Conservation (phyloP, 2,329 filamentous ascomycete species). For the Colletotrichum chlorophyti region DNA sequence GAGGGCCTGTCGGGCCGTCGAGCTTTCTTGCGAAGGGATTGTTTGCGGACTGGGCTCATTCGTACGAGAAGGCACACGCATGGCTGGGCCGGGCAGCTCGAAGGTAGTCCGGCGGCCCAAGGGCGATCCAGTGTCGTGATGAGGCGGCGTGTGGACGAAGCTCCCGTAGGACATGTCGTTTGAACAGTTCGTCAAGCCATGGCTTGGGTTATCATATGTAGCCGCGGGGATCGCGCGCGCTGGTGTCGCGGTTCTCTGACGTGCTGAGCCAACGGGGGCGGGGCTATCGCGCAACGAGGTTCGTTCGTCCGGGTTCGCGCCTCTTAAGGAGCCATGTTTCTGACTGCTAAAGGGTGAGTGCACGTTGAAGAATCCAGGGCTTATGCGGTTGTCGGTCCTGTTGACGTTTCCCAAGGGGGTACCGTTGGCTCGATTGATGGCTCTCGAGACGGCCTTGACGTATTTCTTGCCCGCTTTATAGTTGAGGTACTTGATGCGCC, state of each 20-base stretch:
- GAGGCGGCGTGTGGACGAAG: slow-evolving; percentile 52
- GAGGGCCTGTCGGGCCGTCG: slow-evolving; percentile 35
- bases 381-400: slow-evolving; percentile 9
- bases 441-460: slow-evolving; percentile 81
- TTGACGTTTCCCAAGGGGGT: slow-evolving; percentile 2
- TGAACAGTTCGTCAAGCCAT: slow-evolving; percentile 47
- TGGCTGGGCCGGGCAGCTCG: slow-evolving; percentile 61
- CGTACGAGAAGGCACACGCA: slow-evolving; percentile 46
- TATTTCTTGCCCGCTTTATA: slow-evolving; percentile 97
- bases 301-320: slow-evolving; percentile 30
- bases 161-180: slow-evolving; percentile 59
- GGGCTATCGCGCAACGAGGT: slow-evolving; percentile 34
- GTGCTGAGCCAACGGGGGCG: slow-evolving; percentile 33
- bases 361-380: not conserved
- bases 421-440: slow-evolving; percentile 64
- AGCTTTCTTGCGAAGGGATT: slow-evolving; percentile 21
- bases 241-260: slow-evolving; percentile 28
- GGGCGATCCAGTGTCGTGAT: slow-evolving; percentile 34
- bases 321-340: not conserved
- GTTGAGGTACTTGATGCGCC: slow-evolving; percentile 91
- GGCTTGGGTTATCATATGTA: slow-evolving; percentile 43
- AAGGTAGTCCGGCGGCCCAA: slow-evolving; percentile 41
- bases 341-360: slow-evolving; percentile 15
- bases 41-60: slow-evolving; percentile 31
- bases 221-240: slow-evolving; percentile 32